These are phyloP conservation scores for Debaryomyces prosopidis DNA, from an alignment of 805 yeast genomes.

Conservation along the genomic window DNA sequence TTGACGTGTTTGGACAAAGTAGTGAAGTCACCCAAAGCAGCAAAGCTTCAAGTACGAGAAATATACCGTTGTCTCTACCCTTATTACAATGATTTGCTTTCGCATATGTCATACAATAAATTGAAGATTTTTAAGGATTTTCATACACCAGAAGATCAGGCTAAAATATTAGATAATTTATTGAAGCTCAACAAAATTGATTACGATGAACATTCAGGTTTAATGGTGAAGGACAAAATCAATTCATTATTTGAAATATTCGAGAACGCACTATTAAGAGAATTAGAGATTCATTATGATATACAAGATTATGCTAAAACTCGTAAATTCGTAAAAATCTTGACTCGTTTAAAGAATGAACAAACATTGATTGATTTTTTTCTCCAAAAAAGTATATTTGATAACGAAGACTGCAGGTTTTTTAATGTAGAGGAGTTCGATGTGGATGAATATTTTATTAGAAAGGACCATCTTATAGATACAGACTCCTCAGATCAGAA, in stretches of 20 bases:
- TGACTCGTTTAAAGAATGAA: slow-evolving; percentile 37
- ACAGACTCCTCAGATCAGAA: slow-evolving; percentile 1
- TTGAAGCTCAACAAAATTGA: slow-evolving; percentile 38
- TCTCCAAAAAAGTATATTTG: slow-evolving; percentile 42
- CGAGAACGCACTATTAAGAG: slow-evolving; percentile 67
- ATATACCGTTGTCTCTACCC: slow-evolving; percentile 41
- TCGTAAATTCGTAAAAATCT: slow-evolving; percentile 32
- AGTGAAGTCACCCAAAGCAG: slow-evolving; percentile 26
- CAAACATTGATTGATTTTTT: slow-evolving; percentile 46
- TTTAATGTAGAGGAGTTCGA: slow-evolving; percentile 30
- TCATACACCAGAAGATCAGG: slow-evolving; percentile 53
- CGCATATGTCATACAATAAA: slow-evolving; percentile 40
- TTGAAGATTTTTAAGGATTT: slow-evolving; percentile 48
- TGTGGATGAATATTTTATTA: slow-evolving; percentile 20
- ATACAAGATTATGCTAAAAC: slow-evolving; percentile 44
- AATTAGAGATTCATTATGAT: slow-evolving; percentile 61
- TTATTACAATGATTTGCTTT: slow-evolving; percentile 47
- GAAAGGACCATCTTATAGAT: not conserved
- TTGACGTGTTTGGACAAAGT: slow-evolving; percentile 34
- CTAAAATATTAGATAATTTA: slow-evolving; percentile 43
- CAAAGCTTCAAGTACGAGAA: slow-evolving; percentile 38
- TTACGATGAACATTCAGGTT: slow-evolving; percentile 27
- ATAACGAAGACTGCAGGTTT: slow-evolving; percentile 31
- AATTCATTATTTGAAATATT: slow-evolving; percentile 64
- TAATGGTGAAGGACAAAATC: slow-evolving; percentile 40